These are phyloP conservation scores for Gossypium arboreum DNA, from an alignment of 345 rosid genomes.

Conservation along the genomic window DNA sequence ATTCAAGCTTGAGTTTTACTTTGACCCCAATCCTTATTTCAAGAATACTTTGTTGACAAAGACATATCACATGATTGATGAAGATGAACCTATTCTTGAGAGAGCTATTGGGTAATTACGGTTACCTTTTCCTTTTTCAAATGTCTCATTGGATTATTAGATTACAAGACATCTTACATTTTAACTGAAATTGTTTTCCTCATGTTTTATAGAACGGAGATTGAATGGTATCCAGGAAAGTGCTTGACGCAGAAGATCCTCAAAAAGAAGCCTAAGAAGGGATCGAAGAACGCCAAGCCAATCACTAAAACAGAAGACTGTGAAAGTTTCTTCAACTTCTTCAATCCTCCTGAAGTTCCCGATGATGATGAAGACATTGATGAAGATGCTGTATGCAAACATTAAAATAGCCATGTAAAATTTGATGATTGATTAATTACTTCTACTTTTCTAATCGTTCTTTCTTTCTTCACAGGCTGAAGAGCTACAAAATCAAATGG, in stretches of 20 bases:
- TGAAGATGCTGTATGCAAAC: conserved; percentile 58
- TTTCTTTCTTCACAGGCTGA: conserved; percentile 57
- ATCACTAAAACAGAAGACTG: conserved; percentile 83
- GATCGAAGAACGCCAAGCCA: conserved; percentile 78
- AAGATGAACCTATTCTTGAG: conserved; percentile 92
- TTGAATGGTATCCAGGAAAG: conserved; percentile 93
- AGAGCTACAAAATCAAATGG: conserved; percentile 93
- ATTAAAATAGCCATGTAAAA: neutral
- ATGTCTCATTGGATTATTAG: neutral
- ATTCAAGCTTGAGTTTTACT: conserved; percentile 90
- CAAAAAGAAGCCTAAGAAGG: conserved; percentile 97
- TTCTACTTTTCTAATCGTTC: conserved; percentile 3
- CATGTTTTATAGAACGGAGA: conserved; percentile 54
- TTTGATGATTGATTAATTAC: neutral
- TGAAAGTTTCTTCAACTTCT: conserved; percentile 94
- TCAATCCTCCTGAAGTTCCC: conserved; percentile 94
- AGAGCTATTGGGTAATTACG: conserved; percentile 83
- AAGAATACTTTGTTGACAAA: conserved; percentile 81
- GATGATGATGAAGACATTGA: conserved; percentile 85
- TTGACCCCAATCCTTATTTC: conserved; percentile 83
- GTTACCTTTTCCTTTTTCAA: neutral
- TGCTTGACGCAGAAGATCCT: conserved; percentile 82
- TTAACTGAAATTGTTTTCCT: neutral
- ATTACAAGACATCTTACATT: neutral
- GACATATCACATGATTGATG: conserved; percentile 97